Base-by-base conservation (phyloP, 2,329 filamentous ascomycete species). In the Pseudodiploospora longispora region DNA sequence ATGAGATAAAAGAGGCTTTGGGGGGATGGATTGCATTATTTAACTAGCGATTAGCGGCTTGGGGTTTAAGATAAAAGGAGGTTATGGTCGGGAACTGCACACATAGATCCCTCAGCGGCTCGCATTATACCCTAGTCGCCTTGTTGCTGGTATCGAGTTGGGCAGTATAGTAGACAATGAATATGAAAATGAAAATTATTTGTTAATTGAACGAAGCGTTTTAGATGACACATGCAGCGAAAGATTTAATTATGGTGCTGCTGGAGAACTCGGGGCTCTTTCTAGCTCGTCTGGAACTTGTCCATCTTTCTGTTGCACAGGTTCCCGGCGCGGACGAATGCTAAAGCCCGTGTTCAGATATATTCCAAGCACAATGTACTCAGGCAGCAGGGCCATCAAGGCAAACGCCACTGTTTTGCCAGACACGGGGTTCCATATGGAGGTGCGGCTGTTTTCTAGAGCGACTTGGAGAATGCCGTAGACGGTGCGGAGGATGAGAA, bases 401-500 rank as follows among this genome's bases (percentile, higher is more conserved):
- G 38, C 48, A 35, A 53, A 52, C 1, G 47, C 35, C 6, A 49
- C 35, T 4, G 48, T 40, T 7, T 40, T 47, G n/a, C 48, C 51
- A 27, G 19, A 42, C 1, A 52, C 42, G 10, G 54, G 55, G 31
- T 49, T 54, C 44, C 54, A 56, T 5, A 40, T 37, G 9, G 47
- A 50, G 3, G 29, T 7, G 10, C 6, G 4, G 28, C 28, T 27
- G 10, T 43, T 30, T 38, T 50, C 30, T 4, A 43, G 41, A 6
- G 38, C 45, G 27, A 50, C 49, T 40, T 56, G 47, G 9, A 57
- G 37, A 19, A 57, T 46, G 10, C 55, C 54, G 38, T 52, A 55
- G 30, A 50, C 28, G 10, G 47, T 54, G 28, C 55, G 48, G 10
- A 54, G 40, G 33, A 49, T 47, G 42, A 57, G 50, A 33, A 54